Evolutionary conservation across 192 early-diverging fungal species (phyloP).

Genomic region (Coemansia sp.): DNA sequence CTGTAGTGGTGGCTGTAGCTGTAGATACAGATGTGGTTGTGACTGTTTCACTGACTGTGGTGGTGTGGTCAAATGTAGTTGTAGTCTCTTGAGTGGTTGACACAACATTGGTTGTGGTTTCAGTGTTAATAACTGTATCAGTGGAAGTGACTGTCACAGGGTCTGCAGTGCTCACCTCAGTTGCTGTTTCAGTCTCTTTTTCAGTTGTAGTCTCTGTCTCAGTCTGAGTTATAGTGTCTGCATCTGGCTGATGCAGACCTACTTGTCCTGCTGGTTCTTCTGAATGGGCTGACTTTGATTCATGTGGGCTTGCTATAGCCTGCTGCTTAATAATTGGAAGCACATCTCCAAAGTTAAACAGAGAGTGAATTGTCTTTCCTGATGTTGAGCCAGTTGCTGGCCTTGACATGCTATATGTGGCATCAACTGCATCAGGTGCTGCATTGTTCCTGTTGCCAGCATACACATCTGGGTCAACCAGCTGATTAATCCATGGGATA

Average conservation of each 20-base stretch:
- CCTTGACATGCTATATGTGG: neutral
- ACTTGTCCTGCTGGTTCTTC: neutral
- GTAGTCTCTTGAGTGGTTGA: neutral
- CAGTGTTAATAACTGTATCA: neutral
- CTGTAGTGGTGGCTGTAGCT: neutral
- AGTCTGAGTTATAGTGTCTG: neutral
- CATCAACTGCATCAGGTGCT: neutral
- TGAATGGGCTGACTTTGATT: neutral
- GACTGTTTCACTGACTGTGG: slow-evolving; percentile 1
- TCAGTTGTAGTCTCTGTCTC: neutral
- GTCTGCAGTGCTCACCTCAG: neutral
- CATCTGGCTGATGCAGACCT: neutral
- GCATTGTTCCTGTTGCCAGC: neutral
- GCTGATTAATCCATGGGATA: slow-evolving; percentile 10
- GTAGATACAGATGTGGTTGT: neutral
- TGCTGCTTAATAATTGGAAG: neutral
- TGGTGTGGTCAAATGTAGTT: neutral
- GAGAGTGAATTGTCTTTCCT: neutral
- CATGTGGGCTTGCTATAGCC: too few species aligned
- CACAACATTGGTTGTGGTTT: neutral
- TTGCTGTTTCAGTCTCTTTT: neutral
- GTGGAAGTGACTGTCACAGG: neutral
- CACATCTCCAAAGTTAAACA: neutral
- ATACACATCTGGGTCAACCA: neutral
- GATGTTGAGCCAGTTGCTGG: neutral